These are phyloP conservation scores for Pythium angustatum DNA, from an alignment of 352 stramenopile genomes.

Conservation along the genomic window DNA sequence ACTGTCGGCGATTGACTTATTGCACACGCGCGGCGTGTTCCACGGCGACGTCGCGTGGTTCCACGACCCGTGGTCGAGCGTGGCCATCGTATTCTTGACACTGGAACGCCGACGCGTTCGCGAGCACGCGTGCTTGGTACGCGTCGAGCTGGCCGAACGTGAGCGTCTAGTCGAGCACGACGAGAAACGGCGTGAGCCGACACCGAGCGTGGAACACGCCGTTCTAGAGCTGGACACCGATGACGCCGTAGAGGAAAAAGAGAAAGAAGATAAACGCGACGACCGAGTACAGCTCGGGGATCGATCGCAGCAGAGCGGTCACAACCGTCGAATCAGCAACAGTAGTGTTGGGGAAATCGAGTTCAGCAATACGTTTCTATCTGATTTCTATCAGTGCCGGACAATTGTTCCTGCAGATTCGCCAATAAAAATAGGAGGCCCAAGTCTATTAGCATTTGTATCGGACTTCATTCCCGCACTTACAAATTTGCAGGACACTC, in stretches of 20 bases:
- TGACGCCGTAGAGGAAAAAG: slow-evolving; percentile 69
- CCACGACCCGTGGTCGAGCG: slow-evolving; percentile 35
- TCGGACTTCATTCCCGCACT: too few relatives aligned
- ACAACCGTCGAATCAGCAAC: too few relatives aligned
- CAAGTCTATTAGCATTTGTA: too few relatives aligned
- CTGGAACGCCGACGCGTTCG: slow-evolving; percentile 37
- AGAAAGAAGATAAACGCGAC: slow-evolving; percentile 51
- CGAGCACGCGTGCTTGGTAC: slow-evolving; percentile 39
- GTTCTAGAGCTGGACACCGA: slow-evolving; percentile 81
- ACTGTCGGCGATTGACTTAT: slow-evolving; percentile 89
- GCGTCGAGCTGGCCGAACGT: slow-evolving; percentile 32
- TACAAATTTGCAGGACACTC: too few relatives aligned
- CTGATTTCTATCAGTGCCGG: too few relatives aligned
- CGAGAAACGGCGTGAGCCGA: slow-evolving; percentile 62
- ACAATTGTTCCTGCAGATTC: too few relatives aligned
- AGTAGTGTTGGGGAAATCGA: too few relatives aligned
- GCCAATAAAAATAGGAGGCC: too few relatives aligned
- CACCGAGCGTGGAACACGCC: slow-evolving; percentile 67
- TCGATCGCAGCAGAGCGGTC: slow-evolving; percentile 48
- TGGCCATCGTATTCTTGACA: slow-evolving; percentile 39
- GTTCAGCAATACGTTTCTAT: too few relatives aligned
- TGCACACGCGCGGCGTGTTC: slow-evolving; percentile 72
- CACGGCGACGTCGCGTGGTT: slow-evolving; percentile 54
- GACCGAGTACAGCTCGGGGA: slow-evolving; percentile 53
- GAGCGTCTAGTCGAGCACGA: slow-evolving; percentile 45